Evolutionary conservation across 2,329 filamentous ascomycete species (phyloP), one percentile per base, ranked within the genome.

Genomic region (Cercospora citrullina): DNA sequence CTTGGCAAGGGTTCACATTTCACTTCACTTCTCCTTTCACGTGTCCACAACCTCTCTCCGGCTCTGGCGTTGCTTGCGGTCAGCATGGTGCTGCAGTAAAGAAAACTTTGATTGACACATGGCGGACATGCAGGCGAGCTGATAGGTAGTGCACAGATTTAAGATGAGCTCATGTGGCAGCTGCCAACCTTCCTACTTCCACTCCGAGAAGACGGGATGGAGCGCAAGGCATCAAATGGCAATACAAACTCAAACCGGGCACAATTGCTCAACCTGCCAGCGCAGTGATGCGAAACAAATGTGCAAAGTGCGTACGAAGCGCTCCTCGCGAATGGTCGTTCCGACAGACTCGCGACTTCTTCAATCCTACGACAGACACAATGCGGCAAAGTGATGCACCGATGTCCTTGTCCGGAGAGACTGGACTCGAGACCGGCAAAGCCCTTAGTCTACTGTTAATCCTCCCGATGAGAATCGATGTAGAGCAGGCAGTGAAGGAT

Each of bases 21-120:
- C 36, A 69, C 65, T 69, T 68, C 62, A 66, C 68, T 57, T 65
- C 57, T 33, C 28, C 51, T 63, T 59, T 53, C 59, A 60, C 59
- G n/a, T 28, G 8, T 53, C n/a, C 60, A 28, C 57, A 65, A 2
- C 10, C 28, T 58, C 26, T 21, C 60, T 23, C 16, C 7, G 6
- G 7, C 31, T 21, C 30, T 48, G 45, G 14, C 14, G 5, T 55
- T 2, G 48, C 48, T 55, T 55, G 23, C 23, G 2, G 10, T 30
- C 23, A 28, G 48, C 48, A 2, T 28, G 28, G 14, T 16, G 7
- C 48, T 55, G 7, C 12, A 28, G 14, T 30, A 5, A 48, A 7
- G 48, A 14, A 12, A 3, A 5, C 1, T 5, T 14, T 14, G 10
- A 14, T 51, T 2, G 9, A 51, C 18, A 23, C 5, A 51, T 2